phyloP scores from a whole-genome alignment of 108 stramenopile species.

The Fistulifera pelliculosa region DNA sequence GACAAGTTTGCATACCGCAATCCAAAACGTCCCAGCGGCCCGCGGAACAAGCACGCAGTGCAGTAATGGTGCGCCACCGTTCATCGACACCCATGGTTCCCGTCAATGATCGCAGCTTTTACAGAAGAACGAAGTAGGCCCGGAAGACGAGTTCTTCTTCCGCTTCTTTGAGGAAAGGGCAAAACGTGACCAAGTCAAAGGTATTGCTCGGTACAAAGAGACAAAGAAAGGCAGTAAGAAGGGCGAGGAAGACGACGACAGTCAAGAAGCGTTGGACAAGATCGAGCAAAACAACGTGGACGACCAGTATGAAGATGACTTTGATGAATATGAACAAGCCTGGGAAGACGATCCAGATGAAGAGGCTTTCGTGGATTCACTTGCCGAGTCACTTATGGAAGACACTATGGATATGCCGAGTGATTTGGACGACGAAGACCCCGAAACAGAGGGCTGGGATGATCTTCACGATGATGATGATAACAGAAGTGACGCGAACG shows the following conservation, averaged over 20 bases:
- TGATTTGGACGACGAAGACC: constrained; percentile 85
- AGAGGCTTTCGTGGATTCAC: constrained; percentile 82
- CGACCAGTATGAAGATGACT: constrained; percentile 7
- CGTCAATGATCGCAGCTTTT: constrained; percentile 76
- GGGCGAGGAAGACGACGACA: constrained; percentile 36
- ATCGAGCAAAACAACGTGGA: constrained; percentile 9
- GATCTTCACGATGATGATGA: constrained; percentile 57
- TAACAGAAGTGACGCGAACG: constrained; percentile 14
- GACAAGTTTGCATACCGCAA: constrained; percentile 99
- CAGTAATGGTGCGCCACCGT: constrained; percentile 22
- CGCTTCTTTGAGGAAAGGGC: constrained; percentile 85
- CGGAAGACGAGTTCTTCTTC: constrained; percentile 88
- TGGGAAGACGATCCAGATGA: constrained; percentile 74
- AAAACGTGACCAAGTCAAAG: constrained; percentile 72
- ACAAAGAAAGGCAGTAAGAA: constrained; percentile 36
- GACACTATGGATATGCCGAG: constrained; percentile 51
- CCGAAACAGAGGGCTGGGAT: constrained; percentile 87
- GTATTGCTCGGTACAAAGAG: constrained; percentile 42
- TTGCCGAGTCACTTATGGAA: constrained; percentile 86
- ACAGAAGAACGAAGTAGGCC: constrained; percentile 31
- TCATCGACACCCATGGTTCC: constrained; percentile 42
- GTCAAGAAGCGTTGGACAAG: constrained; percentile 14
- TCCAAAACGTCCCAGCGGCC: constrained; percentile 70
- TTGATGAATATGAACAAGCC: constrained; percentile 35
- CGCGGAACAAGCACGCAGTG: too few species aligned